These are phyloP conservation scores for Verbascum thapsus DNA, from an alignment of 257 asterid species.

Conservation along the genomic window DNA sequence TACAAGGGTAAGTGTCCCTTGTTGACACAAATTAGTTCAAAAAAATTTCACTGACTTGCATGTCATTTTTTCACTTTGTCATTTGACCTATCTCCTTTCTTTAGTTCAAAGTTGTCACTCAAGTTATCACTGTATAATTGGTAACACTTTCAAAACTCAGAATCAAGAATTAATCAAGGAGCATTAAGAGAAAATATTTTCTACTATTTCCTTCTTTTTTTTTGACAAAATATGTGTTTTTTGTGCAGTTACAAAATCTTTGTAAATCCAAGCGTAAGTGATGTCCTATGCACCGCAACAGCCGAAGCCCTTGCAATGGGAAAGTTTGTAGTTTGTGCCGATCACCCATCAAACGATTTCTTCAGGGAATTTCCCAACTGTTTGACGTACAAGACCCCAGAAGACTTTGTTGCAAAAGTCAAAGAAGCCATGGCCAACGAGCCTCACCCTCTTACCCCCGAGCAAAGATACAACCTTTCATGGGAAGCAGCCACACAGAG, in stretches of 20 bases:
- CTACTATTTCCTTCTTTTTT: slow-evolving; percentile 21
- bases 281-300: slow-evolving; percentile 97
- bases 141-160: no score
- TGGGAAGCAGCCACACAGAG: slow-evolving; percentile 99
- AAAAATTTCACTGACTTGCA: background rate
- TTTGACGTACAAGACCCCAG: slow-evolving; percentile 79
- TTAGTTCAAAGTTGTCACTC: no score
- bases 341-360: slow-evolving; percentile 96
- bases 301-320: slow-evolving; percentile 99
- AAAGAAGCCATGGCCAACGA: slow-evolving; percentile 90
- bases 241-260: slow-evolving; percentile 89
- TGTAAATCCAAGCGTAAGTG: slow-evolving; percentile 95
- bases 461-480: slow-evolving; percentile 75
- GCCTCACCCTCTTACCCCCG: slow-evolving; percentile 86
- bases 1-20: slow-evolving; percentile 65
- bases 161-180: no score
- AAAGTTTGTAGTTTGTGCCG: slow-evolving; percentile 91
- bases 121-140: background rate
- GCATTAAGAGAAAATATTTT: no score
- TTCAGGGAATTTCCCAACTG: slow-evolving; percentile 94
- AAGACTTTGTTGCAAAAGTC: slow-evolving; percentile 86
- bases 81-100: background rate
- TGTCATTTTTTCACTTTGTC: background rate
- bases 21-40: background rate
- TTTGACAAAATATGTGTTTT: slow-evolving; percentile 16